phyloP scores from a whole-genome alignment of 495 filamentous ascomycete species.

The Pyronema omphalodes region DNA sequence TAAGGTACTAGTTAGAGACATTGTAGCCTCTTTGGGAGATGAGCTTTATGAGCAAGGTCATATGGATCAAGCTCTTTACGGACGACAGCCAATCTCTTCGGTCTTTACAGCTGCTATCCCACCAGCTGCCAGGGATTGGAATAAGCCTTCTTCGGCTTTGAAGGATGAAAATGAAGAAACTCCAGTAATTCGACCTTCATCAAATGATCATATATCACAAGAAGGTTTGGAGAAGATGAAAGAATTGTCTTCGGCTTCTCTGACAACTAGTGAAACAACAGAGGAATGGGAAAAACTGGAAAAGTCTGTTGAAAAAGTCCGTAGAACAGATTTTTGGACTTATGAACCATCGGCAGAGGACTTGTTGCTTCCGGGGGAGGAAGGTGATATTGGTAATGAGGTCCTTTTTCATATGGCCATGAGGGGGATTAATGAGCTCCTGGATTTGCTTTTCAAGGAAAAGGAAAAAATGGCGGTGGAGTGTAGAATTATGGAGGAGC shows the following conservation, averaged over 20 bases:
- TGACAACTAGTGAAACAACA: neutral
- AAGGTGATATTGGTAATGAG: conserved; percentile 69
- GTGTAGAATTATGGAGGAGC: conserved; percentile 29
- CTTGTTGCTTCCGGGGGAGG: conserved; percentile 39
- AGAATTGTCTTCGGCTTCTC: neutral
- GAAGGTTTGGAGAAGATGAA: neutral
- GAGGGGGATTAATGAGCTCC: conserved; percentile 77
- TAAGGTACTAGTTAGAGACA: conserved; percentile 66
- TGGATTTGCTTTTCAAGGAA: conserved; percentile 65
- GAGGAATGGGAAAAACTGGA: neutral
- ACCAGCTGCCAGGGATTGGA: neutral
- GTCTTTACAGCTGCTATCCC: conserved; percentile 46
- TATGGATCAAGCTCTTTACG: conserved; percentile 51
- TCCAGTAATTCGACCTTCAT: conserved; percentile 1
- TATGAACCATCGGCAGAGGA: conserved; percentile 1
- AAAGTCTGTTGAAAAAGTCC: conserved; percentile 2
- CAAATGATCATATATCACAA: neutral
- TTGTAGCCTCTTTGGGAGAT: conserved; percentile 65
- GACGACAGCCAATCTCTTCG: conserved; percentile 60
- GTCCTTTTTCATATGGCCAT: conserved; percentile 79
- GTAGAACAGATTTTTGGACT: conserved; percentile 10
- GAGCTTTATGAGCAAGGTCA: conserved; percentile 53
- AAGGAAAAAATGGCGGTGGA: conserved; percentile 63
- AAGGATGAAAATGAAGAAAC: conserved; percentile 26
- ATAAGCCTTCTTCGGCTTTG: neutral